Conservation (phyloP, 2,329 filamentous ascomycete species). For the Bipolaris zeicola region DNA sequence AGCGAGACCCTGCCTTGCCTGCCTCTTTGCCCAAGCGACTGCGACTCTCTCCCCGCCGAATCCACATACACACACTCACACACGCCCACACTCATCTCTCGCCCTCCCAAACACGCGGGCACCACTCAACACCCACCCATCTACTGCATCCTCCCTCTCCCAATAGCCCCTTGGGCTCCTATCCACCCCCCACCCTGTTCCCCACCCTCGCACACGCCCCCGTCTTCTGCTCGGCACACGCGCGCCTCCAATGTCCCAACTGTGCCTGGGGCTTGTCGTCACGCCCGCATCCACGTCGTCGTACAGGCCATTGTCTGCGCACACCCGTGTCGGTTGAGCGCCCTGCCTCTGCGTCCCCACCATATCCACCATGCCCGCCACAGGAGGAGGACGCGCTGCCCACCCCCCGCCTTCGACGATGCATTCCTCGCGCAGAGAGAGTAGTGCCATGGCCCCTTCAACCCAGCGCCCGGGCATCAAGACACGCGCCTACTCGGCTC, state of each 20-base stretch:
- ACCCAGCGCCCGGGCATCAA: slow-evolving; percentile 34
- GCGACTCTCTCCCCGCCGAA: slow-evolving; percentile 9
- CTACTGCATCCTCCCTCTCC: background rate
- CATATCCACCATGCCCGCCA: slow-evolving; percentile 19
- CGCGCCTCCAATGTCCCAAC: slow-evolving; percentile 23
- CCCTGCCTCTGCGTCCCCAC: background rate
- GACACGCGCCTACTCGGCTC: slow-evolving; percentile 47
- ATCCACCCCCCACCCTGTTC: background rate
- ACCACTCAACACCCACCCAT: background rate
- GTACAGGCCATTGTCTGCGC: slow-evolving; percentile 22
- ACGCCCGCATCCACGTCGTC: slow-evolving; percentile 28
- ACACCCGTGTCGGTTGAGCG: slow-evolving; percentile 12
- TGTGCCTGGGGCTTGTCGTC: slow-evolving; percentile 30
- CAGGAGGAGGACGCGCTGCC: slow-evolving; percentile 21
- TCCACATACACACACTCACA: background rate
- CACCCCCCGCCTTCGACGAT: slow-evolving; percentile 25
- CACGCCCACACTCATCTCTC: background rate
- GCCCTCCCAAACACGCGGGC: background rate
- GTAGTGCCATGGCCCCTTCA: slow-evolving; percentile 16
- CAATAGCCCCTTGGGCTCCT: no score
- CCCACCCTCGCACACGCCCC: background rate
- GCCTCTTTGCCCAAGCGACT: background rate
- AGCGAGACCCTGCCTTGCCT: slow-evolving; percentile 1
- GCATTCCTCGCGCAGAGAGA: slow-evolving; percentile 28
- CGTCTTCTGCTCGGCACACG: slow-evolving; percentile 2